phyloP scores from a whole-genome alignment of 345 rosid genomes.

The Eucalyptus polyanthemos region DNA sequence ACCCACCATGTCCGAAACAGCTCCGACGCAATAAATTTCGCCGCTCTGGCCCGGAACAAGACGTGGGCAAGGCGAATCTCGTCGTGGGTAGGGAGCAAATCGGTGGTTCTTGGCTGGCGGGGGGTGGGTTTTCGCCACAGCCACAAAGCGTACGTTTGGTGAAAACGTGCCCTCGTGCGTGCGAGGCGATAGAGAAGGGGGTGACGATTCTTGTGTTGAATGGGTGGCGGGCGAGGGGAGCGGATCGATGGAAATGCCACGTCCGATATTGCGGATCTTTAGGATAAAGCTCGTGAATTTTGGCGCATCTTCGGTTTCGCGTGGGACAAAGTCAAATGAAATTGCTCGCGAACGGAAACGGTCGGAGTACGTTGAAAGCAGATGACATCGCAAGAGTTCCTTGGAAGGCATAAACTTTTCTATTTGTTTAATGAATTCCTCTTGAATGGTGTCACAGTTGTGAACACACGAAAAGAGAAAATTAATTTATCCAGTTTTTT shows the following conservation, averaged over 20 bases:
- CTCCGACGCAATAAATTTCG: not conserved
- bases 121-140: not conserved
- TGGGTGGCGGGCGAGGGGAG: not conserved
- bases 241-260: not conserved
- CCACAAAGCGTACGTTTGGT: not conserved
- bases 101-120: rapidly evolving
- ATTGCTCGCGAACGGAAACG: not conserved
- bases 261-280: slow-evolving; percentile 2
- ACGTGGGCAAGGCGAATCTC: not conserved
- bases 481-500: not conserved
- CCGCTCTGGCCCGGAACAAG: not conserved
- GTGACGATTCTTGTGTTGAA: not conserved
- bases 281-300: not conserved
- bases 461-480: not conserved
- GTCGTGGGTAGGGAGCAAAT: not conserved
- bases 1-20: slow-evolving; percentile 24
- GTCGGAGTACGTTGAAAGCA: not conserved
- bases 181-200: not conserved
- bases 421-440: not conserved
- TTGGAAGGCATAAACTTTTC: not conserved
- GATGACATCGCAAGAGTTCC: not conserved
- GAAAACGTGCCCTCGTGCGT: not conserved
- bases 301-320: not conserved
- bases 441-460: not conserved
- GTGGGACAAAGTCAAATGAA: not conserved